Evolutionary conservation across 2,329 filamentous ascomycete species (phyloP).

Genomic region (Biscogniauxia mediterranea): DNA sequence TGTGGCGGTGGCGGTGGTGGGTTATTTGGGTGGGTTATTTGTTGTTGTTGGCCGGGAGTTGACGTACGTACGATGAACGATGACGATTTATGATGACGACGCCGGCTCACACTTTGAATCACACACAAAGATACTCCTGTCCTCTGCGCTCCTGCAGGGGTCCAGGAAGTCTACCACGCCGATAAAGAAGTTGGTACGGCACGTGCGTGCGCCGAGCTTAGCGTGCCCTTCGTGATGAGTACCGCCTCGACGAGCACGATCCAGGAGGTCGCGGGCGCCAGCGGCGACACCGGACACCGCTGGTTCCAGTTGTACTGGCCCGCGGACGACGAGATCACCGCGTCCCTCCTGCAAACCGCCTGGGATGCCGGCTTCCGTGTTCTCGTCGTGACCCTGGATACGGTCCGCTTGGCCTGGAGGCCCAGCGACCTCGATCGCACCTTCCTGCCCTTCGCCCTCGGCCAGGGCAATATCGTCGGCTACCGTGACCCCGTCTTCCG

Average conservation of each 20-base stretch:
- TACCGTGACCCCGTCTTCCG: slow-evolving; percentile 68
- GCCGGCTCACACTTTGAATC: slow-evolving; percentile 5
- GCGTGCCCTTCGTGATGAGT: slow-evolving; percentile 65
- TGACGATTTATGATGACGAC: neutral
- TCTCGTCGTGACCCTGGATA: slow-evolving; percentile 72
- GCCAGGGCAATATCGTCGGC: slow-evolving; percentile 59
- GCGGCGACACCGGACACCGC: slow-evolving; percentile 49
- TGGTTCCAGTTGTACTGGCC: slow-evolving; percentile 82
- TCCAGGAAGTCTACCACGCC: slow-evolving; percentile 64
- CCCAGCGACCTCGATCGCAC: slow-evolving; percentile 64
- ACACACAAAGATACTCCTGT: slow-evolving; percentile 45
- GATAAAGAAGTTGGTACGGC: slow-evolving; percentile 65
- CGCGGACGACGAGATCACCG: slow-evolving; percentile 61
- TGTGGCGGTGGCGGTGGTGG: neutral
- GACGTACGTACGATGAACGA: neutral
- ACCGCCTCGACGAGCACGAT: slow-evolving; percentile 64
- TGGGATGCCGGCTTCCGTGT: slow-evolving; percentile 61
- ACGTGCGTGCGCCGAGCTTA: slow-evolving; percentile 56
- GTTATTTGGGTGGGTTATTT: slow-evolving; percentile 8
- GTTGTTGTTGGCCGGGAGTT: neutral
- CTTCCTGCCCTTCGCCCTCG: slow-evolving; percentile 59
- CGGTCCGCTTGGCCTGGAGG: slow-evolving; percentile 66
- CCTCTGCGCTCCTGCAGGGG: slow-evolving; percentile 66
- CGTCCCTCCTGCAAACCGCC: slow-evolving; percentile 60
- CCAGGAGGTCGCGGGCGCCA: slow-evolving; percentile 63